Percentiles rank a stretch among this genome's conserved stretches.
These are phyloP conservation scores for Coccomyxa sp. DNA, from an alignment of 139 green algal species.

Conservation along the genomic window DNA sequence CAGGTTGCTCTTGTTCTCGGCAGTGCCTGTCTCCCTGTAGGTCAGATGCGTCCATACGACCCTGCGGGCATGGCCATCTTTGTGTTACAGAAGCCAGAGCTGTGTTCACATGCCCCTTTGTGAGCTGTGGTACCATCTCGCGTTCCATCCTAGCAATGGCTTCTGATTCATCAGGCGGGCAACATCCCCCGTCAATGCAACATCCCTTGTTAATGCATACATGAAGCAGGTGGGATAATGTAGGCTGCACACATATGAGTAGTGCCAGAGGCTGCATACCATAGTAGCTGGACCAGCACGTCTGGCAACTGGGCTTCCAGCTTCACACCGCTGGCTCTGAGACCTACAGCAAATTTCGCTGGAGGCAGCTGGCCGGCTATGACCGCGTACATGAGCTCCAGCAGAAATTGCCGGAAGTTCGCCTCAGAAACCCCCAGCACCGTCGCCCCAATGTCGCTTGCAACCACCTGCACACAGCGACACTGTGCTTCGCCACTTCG, in stretches of 20 bases:
- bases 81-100: not conserved
- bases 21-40: not conserved
- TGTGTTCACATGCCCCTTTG: not conserved
- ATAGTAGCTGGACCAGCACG: not conserved
- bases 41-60: not conserved
- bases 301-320: not conserved
- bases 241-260: no score
- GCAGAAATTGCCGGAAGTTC: constrained; percentile 25
- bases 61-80: not conserved
- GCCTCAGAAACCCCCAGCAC: constrained; percentile 22
- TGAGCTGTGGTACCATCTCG: not conserved
- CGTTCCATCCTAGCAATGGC: not conserved
- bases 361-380: constrained; percentile 9
- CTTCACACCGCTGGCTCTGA: not conserved
- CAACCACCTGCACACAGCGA: constrained; percentile 25
- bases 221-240: not conserved
- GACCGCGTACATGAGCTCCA: constrained; percentile 15
- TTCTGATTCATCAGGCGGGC: not conserved
- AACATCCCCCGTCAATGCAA: not conserved
- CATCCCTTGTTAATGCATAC: not conserved
- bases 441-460: constrained; percentile 32
- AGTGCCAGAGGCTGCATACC: no score
- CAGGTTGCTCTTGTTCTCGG: not conserved
- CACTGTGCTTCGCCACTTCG: not conserved
- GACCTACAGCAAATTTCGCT: constrained; percentile 20